Evolutionary conservation across 345 rosid species (phyloP), one percentile per base, ranked within the genome.

Genomic region (Rhodamnia rubescens): DNA sequence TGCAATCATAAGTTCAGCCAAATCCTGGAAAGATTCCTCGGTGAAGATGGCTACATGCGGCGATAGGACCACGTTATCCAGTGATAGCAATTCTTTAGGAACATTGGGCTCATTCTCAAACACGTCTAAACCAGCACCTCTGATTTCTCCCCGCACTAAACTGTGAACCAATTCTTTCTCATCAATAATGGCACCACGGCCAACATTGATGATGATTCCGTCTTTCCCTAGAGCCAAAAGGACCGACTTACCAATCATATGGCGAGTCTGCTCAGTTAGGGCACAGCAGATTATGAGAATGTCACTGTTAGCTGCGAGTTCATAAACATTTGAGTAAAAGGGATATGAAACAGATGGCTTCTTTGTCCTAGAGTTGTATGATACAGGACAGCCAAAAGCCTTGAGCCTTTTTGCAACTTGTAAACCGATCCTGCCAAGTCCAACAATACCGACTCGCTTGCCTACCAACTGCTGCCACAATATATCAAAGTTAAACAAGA

Each of bases 121-220:
- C 86, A 91, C 93, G 82, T 91, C 92, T 83, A 91, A 84, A 11
- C 92, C 91, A 57, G 92, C 91, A 13, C 93, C 93, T 47, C 85
- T 87, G 58, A 90, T 81, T 59, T 90, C 90, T 52, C 93, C 90
- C 42, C 26, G 61, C 57, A 86, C 84, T 85, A 91, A 81, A 85
- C 88, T 86, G 85, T 61, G 74, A 53, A 88, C 91, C 89, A 90
- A 50, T 86, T 89, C 92, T 84, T 90, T 87, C 88, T 91, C 92
- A 22, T 91, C 90, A 13, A 90, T 42, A 51, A 91, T 86, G 15
- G 87, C 81, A 52, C 92, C 92, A 4, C 93, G 93, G 20, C 89
- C 91, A 29, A 91, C 57, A 44, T 90, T 91, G 55, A 91, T 78
- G 14, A 91, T 40, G 18, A 91, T 82, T 22, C 92, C 90, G 18